These are phyloP conservation scores for Diaporthe sp. DNA, from an alignment of 2,329 filamentous ascomycete species.

Conservation along the genomic window DNA sequence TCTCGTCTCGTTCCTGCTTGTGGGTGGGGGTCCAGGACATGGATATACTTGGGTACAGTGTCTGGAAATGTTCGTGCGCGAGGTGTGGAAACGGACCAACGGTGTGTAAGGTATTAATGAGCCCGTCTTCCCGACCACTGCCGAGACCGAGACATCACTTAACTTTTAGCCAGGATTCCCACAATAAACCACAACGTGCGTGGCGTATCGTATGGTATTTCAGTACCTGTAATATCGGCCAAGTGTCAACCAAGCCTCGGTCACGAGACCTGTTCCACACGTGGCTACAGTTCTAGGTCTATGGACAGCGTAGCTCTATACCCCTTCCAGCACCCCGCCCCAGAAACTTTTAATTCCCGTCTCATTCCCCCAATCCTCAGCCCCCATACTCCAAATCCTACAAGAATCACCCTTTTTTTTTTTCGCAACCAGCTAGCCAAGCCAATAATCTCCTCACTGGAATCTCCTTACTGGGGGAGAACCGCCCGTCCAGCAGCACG, in stretches of 20 bases:
- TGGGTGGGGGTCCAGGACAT: neutral
- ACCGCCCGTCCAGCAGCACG: conserved; percentile 41
- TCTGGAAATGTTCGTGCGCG: neutral
- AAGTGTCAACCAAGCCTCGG: neutral
- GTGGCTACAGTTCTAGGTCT: conserved; percentile 8
- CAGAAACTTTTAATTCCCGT: neutral
- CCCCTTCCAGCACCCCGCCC: neutral
- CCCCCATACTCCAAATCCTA: neutral
- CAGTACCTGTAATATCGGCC: neutral
- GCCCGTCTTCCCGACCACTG: neutral
- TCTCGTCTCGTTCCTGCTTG: conserved; percentile 5
- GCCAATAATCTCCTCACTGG: neutral
- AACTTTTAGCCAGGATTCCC: neutral
- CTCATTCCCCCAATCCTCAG: neutral
- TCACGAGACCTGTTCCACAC: conserved; percentile 1
- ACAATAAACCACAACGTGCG: neutral
- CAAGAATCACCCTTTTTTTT: neutral
- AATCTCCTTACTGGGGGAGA: conserved; percentile 6
- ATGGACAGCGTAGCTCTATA: conserved; percentile 18
- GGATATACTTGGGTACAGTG: neutral
- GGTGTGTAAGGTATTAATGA: neutral
- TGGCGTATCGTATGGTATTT: conserved; percentile 2
- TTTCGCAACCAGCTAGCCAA: neutral
- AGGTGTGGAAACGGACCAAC: neutral
- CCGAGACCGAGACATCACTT: neutral